phyloP scores from a whole-genome alignment of 2,329 filamentous ascomycete genomes.

The Dactylonectria estremocensis region DNA sequence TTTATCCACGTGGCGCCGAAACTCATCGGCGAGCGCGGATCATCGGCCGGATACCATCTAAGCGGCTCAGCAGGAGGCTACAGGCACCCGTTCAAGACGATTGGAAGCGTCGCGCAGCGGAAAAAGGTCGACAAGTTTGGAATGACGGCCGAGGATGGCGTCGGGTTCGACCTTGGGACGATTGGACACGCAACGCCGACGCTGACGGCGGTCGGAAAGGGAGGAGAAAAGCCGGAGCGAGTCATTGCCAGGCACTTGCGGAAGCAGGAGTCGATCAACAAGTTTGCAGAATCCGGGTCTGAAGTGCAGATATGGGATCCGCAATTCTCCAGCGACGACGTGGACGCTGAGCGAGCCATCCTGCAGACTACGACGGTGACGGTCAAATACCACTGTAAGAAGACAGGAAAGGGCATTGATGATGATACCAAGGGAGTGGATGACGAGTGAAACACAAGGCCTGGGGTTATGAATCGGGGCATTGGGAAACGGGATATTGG shows the following conservation, averaged over 20 bases:
- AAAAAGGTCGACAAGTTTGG: constrained; percentile 28
- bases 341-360: constrained; percentile 40
- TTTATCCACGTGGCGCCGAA: constrained; percentile 50
- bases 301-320: constrained; percentile 33
- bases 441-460: background rate
- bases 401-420: constrained; percentile 24
- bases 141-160: constrained; percentile 24
- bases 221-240: constrained; percentile 27
- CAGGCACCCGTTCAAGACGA: constrained; percentile 39
- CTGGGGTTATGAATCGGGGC: background rate
- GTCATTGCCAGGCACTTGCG: constrained; percentile 39
- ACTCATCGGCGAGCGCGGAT: constrained; percentile 42
- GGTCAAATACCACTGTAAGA: constrained; percentile 38
- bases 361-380: constrained; percentile 46
- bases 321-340: constrained; percentile 32
- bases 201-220: constrained; percentile 37
- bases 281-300: constrained; percentile 33
- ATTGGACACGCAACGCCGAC: constrained; percentile 42
- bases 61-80: constrained; percentile 27
- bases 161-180: constrained; percentile 42
- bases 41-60: constrained; percentile 24
- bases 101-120: constrained; percentile 30
- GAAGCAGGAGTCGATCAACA: constrained; percentile 43
- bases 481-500: background rate
- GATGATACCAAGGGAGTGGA: constrained; percentile 8